Percentiles rank a stretch among this genome's conserved stretches.
Evolutionary conservation across 169 alveolate species (phyloP).

Genomic region (Plasmodium cynomolgi): DNA sequence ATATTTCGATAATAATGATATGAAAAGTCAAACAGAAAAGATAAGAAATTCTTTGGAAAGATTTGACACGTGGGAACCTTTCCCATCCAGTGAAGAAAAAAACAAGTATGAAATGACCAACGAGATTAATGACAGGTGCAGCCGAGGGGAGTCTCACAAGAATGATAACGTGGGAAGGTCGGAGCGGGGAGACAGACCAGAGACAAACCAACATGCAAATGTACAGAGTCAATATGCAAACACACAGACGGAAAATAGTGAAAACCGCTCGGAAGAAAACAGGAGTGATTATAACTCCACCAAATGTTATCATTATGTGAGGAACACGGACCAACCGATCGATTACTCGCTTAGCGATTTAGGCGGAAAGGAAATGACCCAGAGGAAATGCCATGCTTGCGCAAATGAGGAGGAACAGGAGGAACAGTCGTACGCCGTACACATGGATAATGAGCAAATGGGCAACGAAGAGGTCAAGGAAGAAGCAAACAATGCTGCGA

Average conservation of each 20-base stretch:
- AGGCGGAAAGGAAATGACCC: neutral
- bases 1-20: slow-evolving; percentile 13
- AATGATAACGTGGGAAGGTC: neutral
- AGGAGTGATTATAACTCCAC: neutral
- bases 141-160: neutral
- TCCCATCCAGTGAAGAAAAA: neutral
- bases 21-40: neutral
- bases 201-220: neutral
- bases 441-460: neutral
- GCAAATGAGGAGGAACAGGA: neutral
- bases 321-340: neutral
- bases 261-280: neutral
- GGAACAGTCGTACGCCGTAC: neutral
- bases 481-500: neutral
- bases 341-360: neutral
- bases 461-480: neutral
- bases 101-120: neutral
- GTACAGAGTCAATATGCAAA: neutral
- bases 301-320: neutral
- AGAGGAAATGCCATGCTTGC: neutral
- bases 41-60: neutral
- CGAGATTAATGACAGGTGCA: neutral
- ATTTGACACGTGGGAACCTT: neutral
- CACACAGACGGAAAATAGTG: neutral
- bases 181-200: neutral